Conservation (phyloP, 441 rosid genomes). For the Mallotus japonicus region DNA sequence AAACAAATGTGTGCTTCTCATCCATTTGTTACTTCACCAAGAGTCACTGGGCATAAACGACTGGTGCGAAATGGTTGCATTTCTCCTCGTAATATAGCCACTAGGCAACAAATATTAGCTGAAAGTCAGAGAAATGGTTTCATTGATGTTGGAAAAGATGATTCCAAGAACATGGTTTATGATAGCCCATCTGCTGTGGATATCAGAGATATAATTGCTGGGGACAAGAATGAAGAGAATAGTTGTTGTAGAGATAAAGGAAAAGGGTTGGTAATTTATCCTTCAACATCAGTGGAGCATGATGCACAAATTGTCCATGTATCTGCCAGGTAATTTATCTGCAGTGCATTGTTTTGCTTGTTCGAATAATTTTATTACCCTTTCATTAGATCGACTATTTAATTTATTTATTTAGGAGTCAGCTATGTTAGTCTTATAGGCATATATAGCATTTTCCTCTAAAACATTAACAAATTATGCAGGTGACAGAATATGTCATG, state of each 20-base stretch:
- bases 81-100: constrained; percentile 64
- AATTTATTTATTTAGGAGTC: background rate
- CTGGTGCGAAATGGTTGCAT: constrained; percentile 87
- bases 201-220: constrained; percentile 48
- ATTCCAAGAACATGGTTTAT: constrained; percentile 29
- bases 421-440: background rate
- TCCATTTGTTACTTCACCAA: constrained; percentile 33
- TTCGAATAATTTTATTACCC: background rate
- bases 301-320: constrained; percentile 18
- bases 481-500: background rate
- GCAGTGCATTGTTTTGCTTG: background rate
- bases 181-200: constrained; percentile 22
- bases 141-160: constrained; percentile 25
- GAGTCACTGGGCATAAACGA: constrained; percentile 46
- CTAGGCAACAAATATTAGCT: constrained; percentile 43
- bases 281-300: constrained; percentile 31
- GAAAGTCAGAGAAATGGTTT: constrained; percentile 28
- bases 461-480: background rate
- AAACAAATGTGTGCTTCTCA: constrained; percentile 27
- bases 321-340: constrained; percentile 46
- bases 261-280: constrained; percentile 38
- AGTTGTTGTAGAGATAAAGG: constrained; percentile 44
- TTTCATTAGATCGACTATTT: background rate
- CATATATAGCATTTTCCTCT: background rate
- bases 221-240: constrained; percentile 35